Percentiles rank a stretch among this genome's conserved stretches.
Evolutionary conservation across 495 filamentous ascomycete species (phyloP).

Genomic region (Hypoxylon rickii): DNA sequence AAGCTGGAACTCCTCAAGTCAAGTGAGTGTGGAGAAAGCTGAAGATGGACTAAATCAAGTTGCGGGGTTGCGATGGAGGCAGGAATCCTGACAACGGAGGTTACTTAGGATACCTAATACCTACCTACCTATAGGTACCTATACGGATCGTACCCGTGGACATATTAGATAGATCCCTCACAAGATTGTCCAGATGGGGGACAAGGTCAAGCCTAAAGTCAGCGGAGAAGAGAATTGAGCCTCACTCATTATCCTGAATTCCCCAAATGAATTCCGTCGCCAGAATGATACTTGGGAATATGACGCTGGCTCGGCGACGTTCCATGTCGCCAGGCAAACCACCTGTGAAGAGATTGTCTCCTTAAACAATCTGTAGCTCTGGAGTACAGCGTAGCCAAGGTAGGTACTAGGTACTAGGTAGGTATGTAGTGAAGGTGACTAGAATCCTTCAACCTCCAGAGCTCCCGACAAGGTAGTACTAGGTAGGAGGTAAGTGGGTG

Average conservation of each 20-base stretch:
- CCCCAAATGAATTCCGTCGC: slow-evolving; percentile 21
- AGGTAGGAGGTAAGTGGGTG: too few species aligned
- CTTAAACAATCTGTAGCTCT: too few species aligned
- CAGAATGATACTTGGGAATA: background rate
- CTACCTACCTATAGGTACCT: too few species aligned
- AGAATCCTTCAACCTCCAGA: too few species aligned
- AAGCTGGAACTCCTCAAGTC: slow-evolving; percentile 11
- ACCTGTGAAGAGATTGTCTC: too few species aligned
- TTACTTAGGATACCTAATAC: too few species aligned
- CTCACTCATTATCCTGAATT: slow-evolving; percentile 34
- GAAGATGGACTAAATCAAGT: slow-evolving; percentile 24
- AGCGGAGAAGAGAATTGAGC: slow-evolving; percentile 20
- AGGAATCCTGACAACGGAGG: slow-evolving; percentile 10
- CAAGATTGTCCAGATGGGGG: background rate
- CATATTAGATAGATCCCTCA: slow-evolving; percentile 27
- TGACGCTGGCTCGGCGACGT: background rate
- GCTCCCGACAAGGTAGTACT: too few species aligned
- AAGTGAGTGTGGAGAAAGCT: slow-evolving; percentile 28
- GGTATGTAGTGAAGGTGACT: too few species aligned
- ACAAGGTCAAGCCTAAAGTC: slow-evolving; percentile 29
- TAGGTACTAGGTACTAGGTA: too few species aligned
- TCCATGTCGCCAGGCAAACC: too few species aligned
- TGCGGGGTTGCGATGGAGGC: slow-evolving; percentile 26
- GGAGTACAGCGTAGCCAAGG: too few species aligned
- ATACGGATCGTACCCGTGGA: too few species aligned